phyloP scores from a whole-genome alignment of 2,329 filamentous ascomycete species.

The Pseudogymnoascus sp. region DNA sequence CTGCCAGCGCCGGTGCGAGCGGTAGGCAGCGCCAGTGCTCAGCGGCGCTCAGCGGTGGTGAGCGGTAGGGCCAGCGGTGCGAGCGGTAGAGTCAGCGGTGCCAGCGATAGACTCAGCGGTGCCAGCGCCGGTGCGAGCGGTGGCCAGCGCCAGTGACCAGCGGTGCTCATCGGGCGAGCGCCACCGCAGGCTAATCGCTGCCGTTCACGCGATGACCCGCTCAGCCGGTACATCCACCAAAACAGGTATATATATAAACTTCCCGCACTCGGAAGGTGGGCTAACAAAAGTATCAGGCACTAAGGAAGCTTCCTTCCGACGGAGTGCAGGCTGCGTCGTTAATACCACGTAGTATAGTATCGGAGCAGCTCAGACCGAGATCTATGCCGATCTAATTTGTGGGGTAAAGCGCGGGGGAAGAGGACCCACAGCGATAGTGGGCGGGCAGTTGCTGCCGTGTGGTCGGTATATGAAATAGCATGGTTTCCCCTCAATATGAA shows the following conservation, averaged over 20 bases:
- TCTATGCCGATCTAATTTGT: neutral
- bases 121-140: no score
- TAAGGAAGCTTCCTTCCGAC: neutral
- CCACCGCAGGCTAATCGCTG: no score
- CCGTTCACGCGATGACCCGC: neutral
- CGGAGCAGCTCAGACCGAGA: neutral
- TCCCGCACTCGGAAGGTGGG: neutral
- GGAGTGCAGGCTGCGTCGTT: neutral
- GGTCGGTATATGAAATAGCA: conserved; percentile 1
- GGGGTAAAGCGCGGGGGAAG: neutral
- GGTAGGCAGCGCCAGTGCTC: no score
- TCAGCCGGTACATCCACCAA: neutral
- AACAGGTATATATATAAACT: neutral
- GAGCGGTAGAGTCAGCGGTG: no score
- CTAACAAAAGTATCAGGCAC: neutral
- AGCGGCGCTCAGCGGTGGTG: no score
- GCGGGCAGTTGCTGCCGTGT: neutral
- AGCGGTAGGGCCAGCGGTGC: no score
- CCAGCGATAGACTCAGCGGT: no score
- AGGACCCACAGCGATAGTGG: neutral
- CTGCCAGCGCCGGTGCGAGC: no score
- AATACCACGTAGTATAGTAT: neutral
- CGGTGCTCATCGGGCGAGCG: no score
- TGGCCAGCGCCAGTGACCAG: no score
- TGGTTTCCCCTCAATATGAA: conserved; percentile 2